Percentiles rank a stretch among this genome's conserved stretches.
phyloP scores from a whole-genome alignment of 306 rosid genomes.

The Pterocarpus santalinus region DNA sequence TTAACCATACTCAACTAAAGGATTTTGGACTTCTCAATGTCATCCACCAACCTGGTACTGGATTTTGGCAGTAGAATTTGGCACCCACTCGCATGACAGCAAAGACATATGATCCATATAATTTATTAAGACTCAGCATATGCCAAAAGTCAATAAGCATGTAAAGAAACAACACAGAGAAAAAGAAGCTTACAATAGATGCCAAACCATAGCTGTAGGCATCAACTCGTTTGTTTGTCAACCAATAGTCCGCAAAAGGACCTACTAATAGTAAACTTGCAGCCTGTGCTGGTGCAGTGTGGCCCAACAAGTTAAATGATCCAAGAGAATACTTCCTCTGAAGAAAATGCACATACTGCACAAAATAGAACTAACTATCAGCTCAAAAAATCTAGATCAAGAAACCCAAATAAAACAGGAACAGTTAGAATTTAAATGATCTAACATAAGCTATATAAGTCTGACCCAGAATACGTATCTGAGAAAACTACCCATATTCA shows the following conservation, averaged over 20 bases:
- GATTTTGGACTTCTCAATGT: neutral
- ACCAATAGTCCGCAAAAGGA: conserved; percentile 79
- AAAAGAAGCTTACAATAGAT: conserved; percentile 61
- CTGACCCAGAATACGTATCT: neutral
- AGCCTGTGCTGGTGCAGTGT: conserved; percentile 85
- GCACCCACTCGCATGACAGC: neutral
- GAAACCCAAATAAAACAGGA: conserved; percentile 7
- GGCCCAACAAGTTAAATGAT: conserved; percentile 80
- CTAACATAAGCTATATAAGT: neutral
- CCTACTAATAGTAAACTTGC: conserved; percentile 66
- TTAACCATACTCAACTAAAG: conserved; percentile 14
- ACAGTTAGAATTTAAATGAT: conserved; percentile 9
- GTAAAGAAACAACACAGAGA: neutral
- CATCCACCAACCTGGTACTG: neutral
- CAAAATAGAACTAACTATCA: conserved; percentile 35
- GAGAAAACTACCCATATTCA: neutral
- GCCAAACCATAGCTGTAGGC: conserved; percentile 57
- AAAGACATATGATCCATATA: conserved; percentile 10
- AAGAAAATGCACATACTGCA: conserved; percentile 80
- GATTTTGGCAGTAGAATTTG: neutral
- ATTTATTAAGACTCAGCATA: neutral
- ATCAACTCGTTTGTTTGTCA: conserved; percentile 69
- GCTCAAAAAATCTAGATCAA: conserved; percentile 22
- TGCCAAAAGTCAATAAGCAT: neutral
- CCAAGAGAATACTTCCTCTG: conserved; percentile 83